phyloP scores from a whole-genome alignment of 2,329 filamentous ascomycete species.

The Pseudocercospora crystallina region DNA sequence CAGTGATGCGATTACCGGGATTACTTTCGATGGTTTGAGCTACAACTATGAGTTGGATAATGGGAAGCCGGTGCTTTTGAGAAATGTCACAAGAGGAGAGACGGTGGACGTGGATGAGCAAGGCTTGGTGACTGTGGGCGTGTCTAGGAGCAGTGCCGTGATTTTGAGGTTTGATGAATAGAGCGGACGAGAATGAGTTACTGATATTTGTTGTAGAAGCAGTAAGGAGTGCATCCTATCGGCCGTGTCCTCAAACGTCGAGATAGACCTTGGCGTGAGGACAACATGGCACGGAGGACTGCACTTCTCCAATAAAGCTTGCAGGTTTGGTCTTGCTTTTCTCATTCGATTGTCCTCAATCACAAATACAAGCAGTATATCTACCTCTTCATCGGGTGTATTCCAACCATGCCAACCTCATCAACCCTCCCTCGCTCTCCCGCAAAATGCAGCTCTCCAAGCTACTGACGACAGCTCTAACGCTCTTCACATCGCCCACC shows the following conservation, averaged over 20 bases:
- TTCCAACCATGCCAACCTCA: constrained; percentile 42
- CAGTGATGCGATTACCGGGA: constrained; percentile 62
- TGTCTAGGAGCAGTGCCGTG: constrained; percentile 33
- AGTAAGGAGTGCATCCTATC: no score
- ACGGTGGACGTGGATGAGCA: constrained; percentile 31
- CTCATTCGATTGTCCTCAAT: no score
- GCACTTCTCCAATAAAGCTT: no score
- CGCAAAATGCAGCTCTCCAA: no score
- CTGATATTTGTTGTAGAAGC: not conserved
- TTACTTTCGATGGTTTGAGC: constrained; percentile 62
- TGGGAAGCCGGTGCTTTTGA: constrained; percentile 54
- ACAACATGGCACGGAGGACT: no score
- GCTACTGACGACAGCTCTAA: no score
- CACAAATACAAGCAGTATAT: no score
- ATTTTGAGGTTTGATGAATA: constrained; percentile 20
- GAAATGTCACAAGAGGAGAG: constrained; percentile 58
- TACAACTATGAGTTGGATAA: constrained; percentile 60
- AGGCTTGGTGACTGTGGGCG: constrained; percentile 35
- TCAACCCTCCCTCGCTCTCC: constrained; percentile 33
- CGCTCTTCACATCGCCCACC: no score
- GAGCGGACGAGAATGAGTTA: not conserved
- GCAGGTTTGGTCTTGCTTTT: no score
- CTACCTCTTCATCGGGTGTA: no score
- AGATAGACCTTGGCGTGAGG: no score
- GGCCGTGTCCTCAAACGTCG: no score